Evolutionary conservation across 1,284 basidiomycete species (phyloP), one percentile per base, ranked within the genome.

Genomic region (Apiotrichum siamense): DNA sequence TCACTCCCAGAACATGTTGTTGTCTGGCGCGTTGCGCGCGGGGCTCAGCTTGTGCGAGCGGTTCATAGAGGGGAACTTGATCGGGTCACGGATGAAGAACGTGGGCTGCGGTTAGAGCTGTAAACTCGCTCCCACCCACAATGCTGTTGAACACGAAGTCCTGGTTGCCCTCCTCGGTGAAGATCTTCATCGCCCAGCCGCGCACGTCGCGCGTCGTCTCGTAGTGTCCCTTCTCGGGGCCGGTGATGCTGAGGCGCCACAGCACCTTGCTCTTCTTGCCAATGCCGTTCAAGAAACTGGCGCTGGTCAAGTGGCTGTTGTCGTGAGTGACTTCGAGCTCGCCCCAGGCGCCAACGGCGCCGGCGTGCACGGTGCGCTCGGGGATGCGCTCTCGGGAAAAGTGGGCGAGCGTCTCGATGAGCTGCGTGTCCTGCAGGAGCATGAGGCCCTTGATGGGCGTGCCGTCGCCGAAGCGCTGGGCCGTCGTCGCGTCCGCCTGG

Each of bases 171-270:
- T 94, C 82, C 26, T 87, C 81, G 0, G 92, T 92, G 71, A 81
- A 84, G 60, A 96, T 78, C 79, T 96, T 96, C 78, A 94, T 75
- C 4, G 88, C 83, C 68, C 94, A 96, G 5, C 91, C 91, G 74
- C 90, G 86, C 20, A 87, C 86, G 63, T 92, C 88, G 38, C 88
- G 81, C 21, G 86, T 67, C 24, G 63, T 65, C 53, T 77, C 76
- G 4, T 86, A 83, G 54, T 83, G 85, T 18, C 87, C 88, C 49
- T 80, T 78, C 3, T 82, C 80, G 0, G 87, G 87, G 56, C 84
- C 82, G 0, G 90, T 88, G 1, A 87, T 90, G 49, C 83, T 85
- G 76, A 92, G 90, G 25, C 88, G 82, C 31, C 85, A 78, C 63
- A 89, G 89, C 7, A 81, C 79, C 2, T 87, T 83, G 0, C 86